Evolutionary conservation across 805 yeast genomes (phyloP).

Genomic region (Blastobotrys mokoenaii): DNA sequence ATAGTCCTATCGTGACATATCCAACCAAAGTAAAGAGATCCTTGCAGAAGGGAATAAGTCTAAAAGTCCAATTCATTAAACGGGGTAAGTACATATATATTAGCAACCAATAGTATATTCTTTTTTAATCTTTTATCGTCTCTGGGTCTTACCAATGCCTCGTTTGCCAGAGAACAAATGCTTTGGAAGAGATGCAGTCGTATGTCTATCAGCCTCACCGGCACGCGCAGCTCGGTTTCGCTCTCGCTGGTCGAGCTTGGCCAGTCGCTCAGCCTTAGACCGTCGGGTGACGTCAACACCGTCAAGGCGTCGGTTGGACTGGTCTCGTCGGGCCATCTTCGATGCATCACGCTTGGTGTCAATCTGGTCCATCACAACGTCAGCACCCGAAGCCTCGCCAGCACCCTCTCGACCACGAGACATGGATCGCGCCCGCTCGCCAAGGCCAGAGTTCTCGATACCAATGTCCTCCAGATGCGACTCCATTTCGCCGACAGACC

Average conservation of each 20-base stretch:
- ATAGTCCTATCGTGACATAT: no score
- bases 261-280: conserved; percentile 77
- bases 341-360: conserved; percentile 33
- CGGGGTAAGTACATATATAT: no score
- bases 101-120: no score
- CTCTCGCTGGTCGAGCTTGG: conserved; percentile 84
- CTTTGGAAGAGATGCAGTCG: conserved; percentile 77
- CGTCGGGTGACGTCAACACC: conserved; percentile 79
- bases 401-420: conserved; percentile 9
- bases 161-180: conserved; percentile 95
- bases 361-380: conserved; percentile 54
- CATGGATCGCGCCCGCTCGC: conserved; percentile 37
- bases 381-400: conserved; percentile 56
- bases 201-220: conserved; percentile 94
- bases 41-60: no score
- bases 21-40: no score
- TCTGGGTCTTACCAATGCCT: conserved; percentile 87
- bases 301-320: conserved; percentile 64
- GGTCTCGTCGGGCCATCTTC: conserved; percentile 43
- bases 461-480: conserved; percentile 84
- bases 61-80: no score
- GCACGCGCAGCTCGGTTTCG: conserved; percentile 86
- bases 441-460: conserved; percentile 67
- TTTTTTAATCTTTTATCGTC: conserved; percentile 47
- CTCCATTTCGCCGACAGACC: conserved; percentile 69